A percentile compares a stretch with the other conserved stretches of the same genome.
Evolutionary conservation across 2,329 filamentous ascomycete species (phyloP).

Genomic region (Thielaviopsis musarum): DNA sequence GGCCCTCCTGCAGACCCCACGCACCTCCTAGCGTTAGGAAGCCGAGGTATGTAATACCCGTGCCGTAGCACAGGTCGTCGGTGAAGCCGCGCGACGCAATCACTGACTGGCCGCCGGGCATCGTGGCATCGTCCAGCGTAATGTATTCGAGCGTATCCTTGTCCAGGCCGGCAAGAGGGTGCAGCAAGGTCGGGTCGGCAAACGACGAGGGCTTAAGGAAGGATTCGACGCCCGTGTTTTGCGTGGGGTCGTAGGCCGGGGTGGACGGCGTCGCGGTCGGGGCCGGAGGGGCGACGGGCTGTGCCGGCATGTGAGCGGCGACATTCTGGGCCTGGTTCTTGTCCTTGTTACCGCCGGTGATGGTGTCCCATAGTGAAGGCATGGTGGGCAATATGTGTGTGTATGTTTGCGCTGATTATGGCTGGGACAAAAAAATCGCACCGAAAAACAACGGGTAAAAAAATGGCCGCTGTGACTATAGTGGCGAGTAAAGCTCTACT

Average conservation of each 20-base stretch:
- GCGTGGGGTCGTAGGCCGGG: slow-evolving; percentile 50
- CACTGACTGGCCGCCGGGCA: slow-evolving; percentile 72
- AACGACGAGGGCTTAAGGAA: slow-evolving; percentile 66
- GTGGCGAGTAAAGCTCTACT: not conserved
- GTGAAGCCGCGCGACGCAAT: slow-evolving; percentile 94
- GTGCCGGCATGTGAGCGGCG: slow-evolving; percentile 8
- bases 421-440: not conserved
- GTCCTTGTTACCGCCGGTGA: slow-evolving; percentile 41
- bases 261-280: slow-evolving; percentile 34
- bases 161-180: slow-evolving; percentile 86
- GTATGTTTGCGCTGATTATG: not conserved
- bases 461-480: slow-evolving; percentile 1
- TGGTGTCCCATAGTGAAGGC: slow-evolving; percentile 43
- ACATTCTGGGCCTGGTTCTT: slow-evolving; percentile 25
- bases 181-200: slow-evolving; percentile 73
- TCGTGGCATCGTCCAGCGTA: slow-evolving; percentile 74
- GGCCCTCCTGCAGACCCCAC: slow-evolving; percentile 83
- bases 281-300: slow-evolving; percentile 18
- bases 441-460: not conserved
- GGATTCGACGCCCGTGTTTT: slow-evolving; percentile 65
- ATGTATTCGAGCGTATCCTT: slow-evolving; percentile 90
- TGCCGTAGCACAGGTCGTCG: slow-evolving; percentile 95
- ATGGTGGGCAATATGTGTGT: slow-evolving; percentile 20
- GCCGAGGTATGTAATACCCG: slow-evolving; percentile 83
- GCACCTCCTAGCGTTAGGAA: slow-evolving; percentile 71